phyloP scores from a whole-genome alignment of 1,284 basidiomycete species.

The Quambalaria eucalypti region DNA sequence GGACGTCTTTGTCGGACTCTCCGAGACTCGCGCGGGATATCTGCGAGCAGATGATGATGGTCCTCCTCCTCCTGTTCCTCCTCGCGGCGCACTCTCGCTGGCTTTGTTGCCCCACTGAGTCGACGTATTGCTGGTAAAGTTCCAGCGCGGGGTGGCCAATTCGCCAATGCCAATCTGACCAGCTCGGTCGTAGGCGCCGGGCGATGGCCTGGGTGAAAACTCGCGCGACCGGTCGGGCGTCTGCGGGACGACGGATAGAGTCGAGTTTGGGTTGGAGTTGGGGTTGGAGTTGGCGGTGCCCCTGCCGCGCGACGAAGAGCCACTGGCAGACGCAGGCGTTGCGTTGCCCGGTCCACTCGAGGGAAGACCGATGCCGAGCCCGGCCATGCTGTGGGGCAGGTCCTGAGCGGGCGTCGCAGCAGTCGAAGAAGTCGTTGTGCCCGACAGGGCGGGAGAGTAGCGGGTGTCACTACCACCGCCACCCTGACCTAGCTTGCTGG shows the following conservation, averaged over 20 bases:
- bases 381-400: slow-evolving; percentile 3
- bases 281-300: background rate
- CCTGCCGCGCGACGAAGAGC: background rate
- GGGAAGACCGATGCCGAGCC: slow-evolving; percentile 28
- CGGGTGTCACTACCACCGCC: no score
- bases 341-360: background rate
- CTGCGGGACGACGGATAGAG: slow-evolving; percentile 4
- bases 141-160: slow-evolving; percentile 91
- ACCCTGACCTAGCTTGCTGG: slow-evolving; percentile 9
- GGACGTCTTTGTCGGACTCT: background rate
- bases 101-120: no score
- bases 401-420: background rate
- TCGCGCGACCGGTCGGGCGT: slow-evolving; percentile 12
- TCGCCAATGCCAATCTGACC: slow-evolving; percentile 89
- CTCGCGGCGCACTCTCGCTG: no score
- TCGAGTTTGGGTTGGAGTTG: no score
- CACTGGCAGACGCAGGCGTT: background rate
- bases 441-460: background rate
- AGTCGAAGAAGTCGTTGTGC: background rate
- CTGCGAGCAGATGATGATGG: background rate
- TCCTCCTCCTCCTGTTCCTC: no score
- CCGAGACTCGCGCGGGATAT: background rate
- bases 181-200: slow-evolving; percentile 59
- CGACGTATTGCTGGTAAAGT: background rate
- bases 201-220: slow-evolving; percentile 14